Evolutionary conservation across 192 early-diverging fungal genomes (phyloP).

Genomic region (Backusella mclennaniae): DNA sequence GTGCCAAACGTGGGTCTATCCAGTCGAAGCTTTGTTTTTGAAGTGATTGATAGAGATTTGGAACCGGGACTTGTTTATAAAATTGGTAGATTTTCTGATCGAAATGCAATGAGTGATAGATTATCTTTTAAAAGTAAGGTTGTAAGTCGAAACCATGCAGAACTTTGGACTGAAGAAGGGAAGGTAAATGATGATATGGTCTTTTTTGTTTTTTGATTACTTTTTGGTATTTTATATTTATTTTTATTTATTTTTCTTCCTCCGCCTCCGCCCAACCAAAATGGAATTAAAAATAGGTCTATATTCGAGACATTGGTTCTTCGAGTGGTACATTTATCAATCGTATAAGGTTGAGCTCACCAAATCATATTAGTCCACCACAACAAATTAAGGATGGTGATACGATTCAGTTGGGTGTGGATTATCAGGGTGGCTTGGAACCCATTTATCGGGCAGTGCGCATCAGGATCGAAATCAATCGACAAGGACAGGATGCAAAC

Average conservation of each 20-base stretch:
- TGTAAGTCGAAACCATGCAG: slow-evolving; percentile 88
- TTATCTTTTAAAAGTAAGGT: slow-evolving; percentile 90
- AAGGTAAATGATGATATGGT: slow-evolving; percentile 34
- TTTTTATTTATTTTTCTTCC: neutral
- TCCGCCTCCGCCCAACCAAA: neutral
- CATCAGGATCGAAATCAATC: slow-evolving; percentile 78
- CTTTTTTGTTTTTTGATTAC: neutral
- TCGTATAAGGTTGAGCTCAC: slow-evolving; percentile 86
- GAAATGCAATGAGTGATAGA: slow-evolving; percentile 56
- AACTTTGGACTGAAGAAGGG: slow-evolving; percentile 83
- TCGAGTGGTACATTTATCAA: slow-evolving; percentile 98
- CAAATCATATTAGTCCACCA: slow-evolving; percentile 78
- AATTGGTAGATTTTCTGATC: slow-evolving; percentile 74
- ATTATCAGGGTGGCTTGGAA: slow-evolving; percentile 84
- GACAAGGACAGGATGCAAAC: slow-evolving; percentile 52
- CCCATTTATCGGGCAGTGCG: slow-evolving; percentile 93
- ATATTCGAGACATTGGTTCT: slow-evolving; percentile 88
- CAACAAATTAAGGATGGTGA: slow-evolving; percentile 84
- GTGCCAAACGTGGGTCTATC: slow-evolving; percentile 8
- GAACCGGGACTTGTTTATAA: slow-evolving; percentile 59
- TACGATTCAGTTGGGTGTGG: slow-evolving; percentile 91
- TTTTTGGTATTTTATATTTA: neutral
- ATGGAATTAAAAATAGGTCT: slow-evolving; percentile 57
- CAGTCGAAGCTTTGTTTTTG: slow-evolving; percentile 38
- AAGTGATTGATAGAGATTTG: slow-evolving; percentile 61